Evolutionary conservation across 2,329 filamentous ascomycete species (phyloP).

Genomic region (Trichoderma hamatum): DNA sequence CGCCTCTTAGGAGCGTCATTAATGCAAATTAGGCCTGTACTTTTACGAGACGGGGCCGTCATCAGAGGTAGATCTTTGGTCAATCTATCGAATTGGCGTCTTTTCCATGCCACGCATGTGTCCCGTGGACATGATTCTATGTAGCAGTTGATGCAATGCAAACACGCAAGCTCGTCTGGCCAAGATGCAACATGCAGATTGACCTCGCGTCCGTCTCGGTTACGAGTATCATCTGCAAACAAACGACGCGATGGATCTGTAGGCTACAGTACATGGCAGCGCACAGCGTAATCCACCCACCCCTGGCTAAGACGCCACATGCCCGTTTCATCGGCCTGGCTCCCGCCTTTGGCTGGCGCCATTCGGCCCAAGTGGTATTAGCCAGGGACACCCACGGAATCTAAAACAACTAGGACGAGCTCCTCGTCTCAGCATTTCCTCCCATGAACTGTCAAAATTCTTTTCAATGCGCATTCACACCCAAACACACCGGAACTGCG

Average conservation of each 20-base stretch:
- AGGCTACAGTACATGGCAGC: background rate
- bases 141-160: background rate
- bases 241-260: background rate
- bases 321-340: constrained; percentile 16
- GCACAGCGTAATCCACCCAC: background rate
- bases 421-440: constrained; percentile 26
- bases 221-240: background rate
- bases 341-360: constrained; percentile 18
- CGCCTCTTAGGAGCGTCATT: background rate
- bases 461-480: constrained; percentile 11
- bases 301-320: constrained; percentile 13
- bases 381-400: constrained; percentile 25
- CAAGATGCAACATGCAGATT: background rate
- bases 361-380: constrained; percentile 21
- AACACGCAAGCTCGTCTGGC: background rate
- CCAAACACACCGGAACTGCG: background rate
- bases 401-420: constrained; percentile 25
- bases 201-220: background rate
- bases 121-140: background rate
- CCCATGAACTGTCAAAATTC: background rate
- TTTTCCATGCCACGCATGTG: background rate
- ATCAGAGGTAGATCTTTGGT: background rate
- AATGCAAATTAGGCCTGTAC: background rate
- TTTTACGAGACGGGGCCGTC: background rate
- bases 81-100: background rate